These are phyloP conservation scores for Cyclospora cayetanensis DNA, from an alignment of 169 alveolate species.

Conservation along the genomic window DNA sequence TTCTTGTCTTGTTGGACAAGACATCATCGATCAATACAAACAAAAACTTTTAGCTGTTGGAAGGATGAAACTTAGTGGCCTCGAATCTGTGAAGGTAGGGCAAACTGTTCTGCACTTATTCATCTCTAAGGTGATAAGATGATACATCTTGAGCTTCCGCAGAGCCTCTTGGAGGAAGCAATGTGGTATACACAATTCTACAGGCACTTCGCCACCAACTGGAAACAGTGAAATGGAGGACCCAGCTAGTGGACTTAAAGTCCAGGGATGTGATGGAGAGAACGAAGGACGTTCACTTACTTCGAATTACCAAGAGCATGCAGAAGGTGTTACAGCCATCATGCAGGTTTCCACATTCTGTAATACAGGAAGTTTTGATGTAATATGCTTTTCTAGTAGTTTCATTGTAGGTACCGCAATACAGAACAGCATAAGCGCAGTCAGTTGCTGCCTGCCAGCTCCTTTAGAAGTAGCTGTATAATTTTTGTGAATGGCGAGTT, in stretches of 20 bases:
- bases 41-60: slow-evolving; percentile 83
- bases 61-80: slow-evolving; percentile 81
- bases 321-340: slow-evolving; percentile 50
- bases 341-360: background rate
- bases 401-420: no score
- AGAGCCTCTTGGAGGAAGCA: no score
- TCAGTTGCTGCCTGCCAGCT: no score
- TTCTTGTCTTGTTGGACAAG: slow-evolving; percentile 86
- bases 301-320: slow-evolving; percentile 77
- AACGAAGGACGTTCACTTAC: slow-evolving; percentile 77
- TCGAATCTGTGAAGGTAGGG: slow-evolving; percentile 79
- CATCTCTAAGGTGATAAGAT: background rate
- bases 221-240: slow-evolving; percentile 74
- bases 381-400: no score
- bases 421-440: no score
- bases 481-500: no score
- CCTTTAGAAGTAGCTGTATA: no score
- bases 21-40: slow-evolving; percentile 86
- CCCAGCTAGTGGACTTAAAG: slow-evolving; percentile 73
- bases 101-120: background rate
- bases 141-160: background rate
- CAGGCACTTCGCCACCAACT: slow-evolving; percentile 56
- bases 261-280: slow-evolving; percentile 77
- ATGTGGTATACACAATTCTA: background rate
- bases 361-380: no score